A percentile compares a stretch with the other conserved stretches of the same genome.
Evolutionary conservation across 495 filamentous ascomycete genomes (phyloP).

Genomic region (Pseudoneurospora amorphoporcata): DNA sequence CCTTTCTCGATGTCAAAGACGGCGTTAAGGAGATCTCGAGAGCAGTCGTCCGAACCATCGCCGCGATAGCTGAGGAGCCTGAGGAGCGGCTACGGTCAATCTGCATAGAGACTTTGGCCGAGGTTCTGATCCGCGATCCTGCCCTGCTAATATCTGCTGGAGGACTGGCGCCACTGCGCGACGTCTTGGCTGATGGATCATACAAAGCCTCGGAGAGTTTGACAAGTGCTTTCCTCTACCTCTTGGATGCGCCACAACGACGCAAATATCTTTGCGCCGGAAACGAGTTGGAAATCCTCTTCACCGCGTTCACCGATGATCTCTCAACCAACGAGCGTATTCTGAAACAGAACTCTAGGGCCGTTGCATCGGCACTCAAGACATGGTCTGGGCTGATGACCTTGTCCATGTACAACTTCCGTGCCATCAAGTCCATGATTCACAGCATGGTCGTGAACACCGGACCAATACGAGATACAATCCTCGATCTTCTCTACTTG

Average conservation of each 20-base stretch:
- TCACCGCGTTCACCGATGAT: slow-evolving; percentile 83
- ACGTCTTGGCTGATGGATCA: slow-evolving; percentile 78
- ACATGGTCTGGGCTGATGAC: slow-evolving; percentile 89
- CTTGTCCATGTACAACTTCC: slow-evolving; percentile 73
- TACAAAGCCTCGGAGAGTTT: slow-evolving; percentile 87
- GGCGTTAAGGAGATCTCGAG: slow-evolving; percentile 82
- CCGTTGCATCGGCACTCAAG: slow-evolving; percentile 76
- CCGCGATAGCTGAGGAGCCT: slow-evolving; percentile 76
- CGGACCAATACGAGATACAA: slow-evolving; percentile 51
- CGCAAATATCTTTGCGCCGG: slow-evolving; percentile 73
- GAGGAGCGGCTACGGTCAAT: slow-evolving; percentile 85
- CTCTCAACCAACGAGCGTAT: slow-evolving; percentile 61
- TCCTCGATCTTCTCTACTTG: slow-evolving; percentile 84
- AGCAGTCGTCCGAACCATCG: slow-evolving; percentile 75
- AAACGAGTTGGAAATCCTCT: slow-evolving; percentile 66
- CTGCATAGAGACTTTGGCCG: slow-evolving; percentile 81
- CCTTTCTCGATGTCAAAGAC: slow-evolving; percentile 91
- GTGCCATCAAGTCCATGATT: slow-evolving; percentile 72
- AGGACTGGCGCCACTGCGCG: slow-evolving; percentile 69
- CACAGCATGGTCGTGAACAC: slow-evolving; percentile 66
- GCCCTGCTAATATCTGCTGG: slow-evolving; percentile 66
- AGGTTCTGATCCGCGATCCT: slow-evolving; percentile 81
- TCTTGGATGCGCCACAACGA: slow-evolving; percentile 74
- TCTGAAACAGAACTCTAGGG: slow-evolving; percentile 73
- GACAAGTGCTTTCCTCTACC: slow-evolving; percentile 71